phyloP scores from a whole-genome alignment of 495 filamentous ascomycete species.

The Schizothecium vesticola region DNA sequence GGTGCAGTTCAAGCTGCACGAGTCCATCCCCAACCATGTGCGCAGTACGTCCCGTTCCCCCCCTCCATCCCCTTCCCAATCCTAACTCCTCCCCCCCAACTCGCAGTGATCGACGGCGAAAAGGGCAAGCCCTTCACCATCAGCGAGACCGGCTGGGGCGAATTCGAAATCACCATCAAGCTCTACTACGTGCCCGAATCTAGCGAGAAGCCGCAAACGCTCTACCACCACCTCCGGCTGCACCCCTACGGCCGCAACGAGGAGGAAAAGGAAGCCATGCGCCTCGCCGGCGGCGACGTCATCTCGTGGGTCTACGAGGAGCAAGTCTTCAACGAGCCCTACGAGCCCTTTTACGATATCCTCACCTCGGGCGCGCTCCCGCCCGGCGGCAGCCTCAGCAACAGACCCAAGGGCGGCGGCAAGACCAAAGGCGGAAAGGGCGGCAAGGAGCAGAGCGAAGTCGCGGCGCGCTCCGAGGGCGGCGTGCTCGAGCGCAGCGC shows the following conservation, averaged over 20 bases:
- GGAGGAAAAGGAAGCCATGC: constrained; percentile 60
- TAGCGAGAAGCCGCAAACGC: constrained; percentile 82
- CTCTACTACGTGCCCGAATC: constrained; percentile 82
- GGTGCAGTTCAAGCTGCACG: constrained; percentile 95
- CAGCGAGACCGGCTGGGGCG: constrained; percentile 91
- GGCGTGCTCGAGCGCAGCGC: constrained; percentile 57
- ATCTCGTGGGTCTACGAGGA: constrained; percentile 79
- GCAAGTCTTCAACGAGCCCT: constrained; percentile 92
- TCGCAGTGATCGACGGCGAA: constrained; percentile 47
- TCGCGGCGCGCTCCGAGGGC: constrained; percentile 32
- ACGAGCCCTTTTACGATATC: constrained; percentile 79
- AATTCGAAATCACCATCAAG: constrained; percentile 93
- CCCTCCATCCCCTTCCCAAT: not conserved
- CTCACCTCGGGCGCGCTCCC: constrained; percentile 59
- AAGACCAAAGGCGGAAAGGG: constrained; percentile 15
- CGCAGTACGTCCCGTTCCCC: constrained; percentile 47
- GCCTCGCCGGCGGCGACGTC: constrained; percentile 59
- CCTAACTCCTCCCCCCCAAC: not conserved
- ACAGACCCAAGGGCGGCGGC: constrained; percentile 26
- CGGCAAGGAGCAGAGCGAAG: constrained; percentile 12
- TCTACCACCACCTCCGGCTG: constrained; percentile 85
- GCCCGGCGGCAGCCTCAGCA: constrained; percentile 18
- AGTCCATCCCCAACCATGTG: constrained; percentile 83
- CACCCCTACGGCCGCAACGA: constrained; percentile 80
- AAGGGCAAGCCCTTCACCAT: constrained; percentile 79